A percentile compares a stretch with the other conserved stretches of the same genome.
phyloP scores from a whole-genome alignment of 2,329 filamentous ascomycete species.

The Tolypocladium nubicola region DNA sequence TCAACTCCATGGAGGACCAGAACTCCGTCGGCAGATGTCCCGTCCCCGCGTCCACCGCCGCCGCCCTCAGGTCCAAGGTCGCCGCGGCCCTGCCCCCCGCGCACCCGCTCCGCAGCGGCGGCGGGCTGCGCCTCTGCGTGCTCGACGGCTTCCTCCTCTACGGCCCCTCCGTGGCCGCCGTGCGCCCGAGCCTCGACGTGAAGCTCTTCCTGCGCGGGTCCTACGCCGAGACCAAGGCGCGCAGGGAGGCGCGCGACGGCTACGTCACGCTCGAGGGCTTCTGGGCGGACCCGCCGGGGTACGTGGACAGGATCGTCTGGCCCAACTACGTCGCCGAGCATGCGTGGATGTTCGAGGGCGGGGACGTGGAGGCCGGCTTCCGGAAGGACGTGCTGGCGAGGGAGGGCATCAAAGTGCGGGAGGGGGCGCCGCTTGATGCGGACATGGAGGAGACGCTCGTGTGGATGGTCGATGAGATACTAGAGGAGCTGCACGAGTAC shows the following conservation, averaged over 20 bases:
- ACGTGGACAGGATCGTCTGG: slow-evolving; percentile 93
- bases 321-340: slow-evolving; percentile 83
- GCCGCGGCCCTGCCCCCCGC: slow-evolving; percentile 32
- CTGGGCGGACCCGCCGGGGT: slow-evolving; percentile 89
- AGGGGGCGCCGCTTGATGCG: slow-evolving; percentile 33
- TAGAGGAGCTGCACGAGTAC: slow-evolving; percentile 31
- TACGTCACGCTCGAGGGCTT: slow-evolving; percentile 83
- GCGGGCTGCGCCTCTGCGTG: slow-evolving; percentile 48
- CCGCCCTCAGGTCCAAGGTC: slow-evolving; percentile 35
- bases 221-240: slow-evolving; percentile 49
- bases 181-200: slow-evolving; percentile 57
- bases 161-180: slow-evolving; percentile 40
- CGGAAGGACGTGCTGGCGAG: slow-evolving; percentile 32
- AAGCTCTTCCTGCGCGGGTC: slow-evolving; percentile 69
- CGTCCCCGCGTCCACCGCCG: slow-evolving; percentile 35
- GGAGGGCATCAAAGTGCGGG: slow-evolving; percentile 38
- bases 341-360: slow-evolving; percentile 64
- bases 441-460: slow-evolving; percentile 52
- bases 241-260: slow-evolving; percentile 58
- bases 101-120: slow-evolving; percentile 20
- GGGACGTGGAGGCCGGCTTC: slow-evolving; percentile 52
- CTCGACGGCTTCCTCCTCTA: slow-evolving; percentile 88
- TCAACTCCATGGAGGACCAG: slow-evolving; percentile 41
- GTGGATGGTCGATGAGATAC: slow-evolving; percentile 58
- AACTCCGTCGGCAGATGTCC: slow-evolving; percentile 49